A percentile compares a stretch with the other conserved stretches of the same genome.
phyloP scores from a whole-genome alignment of 2,329 filamentous ascomycete species.

The Saccharata proteae region DNA sequence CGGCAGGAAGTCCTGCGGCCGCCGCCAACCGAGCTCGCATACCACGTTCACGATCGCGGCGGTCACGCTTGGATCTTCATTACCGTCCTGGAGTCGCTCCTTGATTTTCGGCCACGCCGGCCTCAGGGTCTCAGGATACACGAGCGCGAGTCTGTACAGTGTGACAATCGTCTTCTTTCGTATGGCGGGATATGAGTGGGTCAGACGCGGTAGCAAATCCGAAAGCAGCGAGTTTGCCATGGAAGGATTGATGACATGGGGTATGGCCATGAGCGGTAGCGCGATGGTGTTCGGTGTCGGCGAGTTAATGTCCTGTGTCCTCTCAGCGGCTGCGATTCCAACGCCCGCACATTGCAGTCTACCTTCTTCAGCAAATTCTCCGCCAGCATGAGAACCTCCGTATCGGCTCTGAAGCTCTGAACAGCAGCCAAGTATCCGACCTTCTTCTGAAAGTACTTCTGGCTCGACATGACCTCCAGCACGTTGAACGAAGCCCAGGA shows the following conservation, averaged over 20 bases:
- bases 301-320: slow-evolving; percentile 56
- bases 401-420: slow-evolving; percentile 90
- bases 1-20: slow-evolving; percentile 86
- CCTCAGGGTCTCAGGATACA: slow-evolving; percentile 89
- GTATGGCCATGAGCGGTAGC: slow-evolving; percentile 78
- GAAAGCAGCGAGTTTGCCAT: slow-evolving; percentile 80
- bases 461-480: slow-evolving; percentile 94
- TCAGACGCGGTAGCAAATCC: slow-evolving; percentile 75
- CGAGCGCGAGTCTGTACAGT: slow-evolving; percentile 80
- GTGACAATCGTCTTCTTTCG: slow-evolving; percentile 95
- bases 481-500: slow-evolving; percentile 98
- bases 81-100: slow-evolving; percentile 78
- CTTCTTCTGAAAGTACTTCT: slow-evolving; percentile 88
- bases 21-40: slow-evolving; percentile 87
- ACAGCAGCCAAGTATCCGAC: slow-evolving; percentile 91
- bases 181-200: slow-evolving; percentile 72
- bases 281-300: slow-evolving; percentile 65
- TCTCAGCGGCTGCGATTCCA: slow-evolving; percentile 13
- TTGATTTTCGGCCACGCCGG: slow-evolving; percentile 97
- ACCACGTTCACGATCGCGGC: slow-evolving; percentile 95
- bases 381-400: slow-evolving; percentile 92
- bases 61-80: slow-evolving; percentile 85
- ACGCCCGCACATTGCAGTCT: not conserved
- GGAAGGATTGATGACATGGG: slow-evolving; percentile 85
- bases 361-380: slow-evolving; percentile 95